Conservation (phyloP, 257 asterid genomes). For the Prunella vulgaris region DNA sequence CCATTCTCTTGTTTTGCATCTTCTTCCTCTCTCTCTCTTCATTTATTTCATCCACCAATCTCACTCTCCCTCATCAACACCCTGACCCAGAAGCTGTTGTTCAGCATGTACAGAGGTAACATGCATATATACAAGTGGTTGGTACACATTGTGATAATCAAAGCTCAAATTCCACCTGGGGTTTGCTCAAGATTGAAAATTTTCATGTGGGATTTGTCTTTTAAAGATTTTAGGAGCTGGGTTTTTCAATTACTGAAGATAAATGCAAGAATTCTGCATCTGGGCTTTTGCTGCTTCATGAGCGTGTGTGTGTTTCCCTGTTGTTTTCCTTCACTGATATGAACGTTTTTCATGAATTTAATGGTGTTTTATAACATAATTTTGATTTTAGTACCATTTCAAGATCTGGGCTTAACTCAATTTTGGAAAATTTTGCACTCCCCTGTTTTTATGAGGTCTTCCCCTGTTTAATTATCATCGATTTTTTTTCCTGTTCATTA, state of each 20-base stretch:
- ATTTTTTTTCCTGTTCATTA: slow-evolving; percentile 17
- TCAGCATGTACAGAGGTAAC: slow-evolving; percentile 68
- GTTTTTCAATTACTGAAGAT: slow-evolving; percentile 1
- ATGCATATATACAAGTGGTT: neutral
- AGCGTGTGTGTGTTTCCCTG: neutral
- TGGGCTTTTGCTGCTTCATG: slow-evolving; percentile 16
- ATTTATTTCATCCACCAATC: slow-evolving; percentile 40
- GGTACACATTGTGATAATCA: slow-evolving; percentile 13
- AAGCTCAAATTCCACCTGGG: slow-evolving; percentile 13
- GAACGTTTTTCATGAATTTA: neutral
- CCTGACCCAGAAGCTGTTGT: slow-evolving; percentile 89
- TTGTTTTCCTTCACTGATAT: neutral
- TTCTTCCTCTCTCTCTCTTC: slow-evolving; percentile 34
- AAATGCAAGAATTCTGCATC: slow-evolving; percentile 9
- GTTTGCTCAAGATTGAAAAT: slow-evolving; percentile 14
- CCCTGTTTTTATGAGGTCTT: slow-evolving; percentile 20
- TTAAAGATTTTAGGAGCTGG: slow-evolving; percentile 16
- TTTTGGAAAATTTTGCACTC: slow-evolving; percentile 14
- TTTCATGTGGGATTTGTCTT: slow-evolving; percentile 21
- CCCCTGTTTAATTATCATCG: slow-evolving; percentile 21
- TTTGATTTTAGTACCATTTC: neutral
- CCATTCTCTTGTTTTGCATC: slow-evolving; percentile 45
- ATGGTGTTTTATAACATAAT: neutral
- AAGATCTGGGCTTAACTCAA: slow-evolving; percentile 4
- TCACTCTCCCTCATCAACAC: slow-evolving; percentile 80